Evolutionary conservation across 352 stramenopile species (phyloP), one percentile per base, ranked within the genome.

Genomic region (Phytopythium ostracodes): DNA sequence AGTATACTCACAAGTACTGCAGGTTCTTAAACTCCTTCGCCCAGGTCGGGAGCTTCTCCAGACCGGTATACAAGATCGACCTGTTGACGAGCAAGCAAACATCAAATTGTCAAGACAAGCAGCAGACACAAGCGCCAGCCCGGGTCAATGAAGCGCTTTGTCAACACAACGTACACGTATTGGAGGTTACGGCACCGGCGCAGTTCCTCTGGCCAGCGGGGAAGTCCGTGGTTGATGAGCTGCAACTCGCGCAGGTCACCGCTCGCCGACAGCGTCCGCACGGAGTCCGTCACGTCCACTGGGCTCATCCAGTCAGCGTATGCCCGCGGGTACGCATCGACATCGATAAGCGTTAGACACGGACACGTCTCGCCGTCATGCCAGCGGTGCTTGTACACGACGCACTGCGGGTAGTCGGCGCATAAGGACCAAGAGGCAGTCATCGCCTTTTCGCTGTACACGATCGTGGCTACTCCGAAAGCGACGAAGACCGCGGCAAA

Each of bases 241-340:
- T 80, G 76, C 22, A 87, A 58, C 0, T 71, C 66, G 9, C 62
- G 62, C 12, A 86, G 62, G 27, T 75, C 61, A 7, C 79, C 76
- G 11, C 75, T 65, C 0, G 36, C 24, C 29, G 75, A 57, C 0
- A 81, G 49, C 0, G 38, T 44, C 18, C 73, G 61, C 2, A 81
- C 73, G 0, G 46, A 54, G 9, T 70, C 61, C 0, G 68, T 72
- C 12, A 65, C 63, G 18, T 75, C 49, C 2, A 60, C 43, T 1
- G 79, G 64, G 15, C 70, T 58, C 10, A 40, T 38, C 64, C 72
- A 82, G 18, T 72, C 63, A 18, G 74, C 62, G 33, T 58, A 71
- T 9, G 58, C 69, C 25, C 22, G 66, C 2, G 56, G 56, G 1
- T 25, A 47, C 3, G 38, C 27, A 49, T 75, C 31, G 18, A 67